These are phyloP conservation scores for Trichoderma sp. DNA, from an alignment of 2,329 filamentous ascomycete species.

Conservation along the genomic window DNA sequence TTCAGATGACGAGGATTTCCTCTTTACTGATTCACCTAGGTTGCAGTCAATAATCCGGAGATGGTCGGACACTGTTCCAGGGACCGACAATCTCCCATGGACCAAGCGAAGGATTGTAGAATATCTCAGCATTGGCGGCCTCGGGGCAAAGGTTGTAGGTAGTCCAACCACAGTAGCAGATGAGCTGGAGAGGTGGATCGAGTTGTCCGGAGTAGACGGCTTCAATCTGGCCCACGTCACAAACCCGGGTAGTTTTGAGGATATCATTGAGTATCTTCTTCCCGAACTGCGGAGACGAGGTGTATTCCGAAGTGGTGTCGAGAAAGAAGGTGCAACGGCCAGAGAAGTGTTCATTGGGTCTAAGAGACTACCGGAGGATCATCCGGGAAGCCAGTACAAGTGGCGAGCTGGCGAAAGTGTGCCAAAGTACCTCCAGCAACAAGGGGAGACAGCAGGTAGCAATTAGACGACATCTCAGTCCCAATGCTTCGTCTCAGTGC, in stretches of 20 bases:
- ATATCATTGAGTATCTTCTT: constrained; percentile 62
- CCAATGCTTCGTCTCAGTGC: not conserved
- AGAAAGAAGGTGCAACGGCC: constrained; percentile 24
- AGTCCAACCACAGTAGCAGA: constrained; percentile 47
- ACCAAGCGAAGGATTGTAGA: constrained; percentile 59
- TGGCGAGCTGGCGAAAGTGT: constrained; percentile 21
- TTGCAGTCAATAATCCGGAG: constrained; percentile 23
- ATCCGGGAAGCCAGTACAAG: constrained; percentile 23
- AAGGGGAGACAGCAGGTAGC: not conserved
- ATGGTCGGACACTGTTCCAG: constrained; percentile 25
- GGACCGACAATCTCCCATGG: constrained; percentile 41
- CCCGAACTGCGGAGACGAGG: constrained; percentile 55
- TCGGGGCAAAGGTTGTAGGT: constrained; percentile 51
- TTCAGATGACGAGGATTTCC: constrained; percentile 18
- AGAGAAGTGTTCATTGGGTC: constrained; percentile 25
- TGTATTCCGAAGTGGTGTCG: constrained; percentile 18
- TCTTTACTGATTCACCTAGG: constrained; percentile 1
- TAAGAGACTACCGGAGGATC: constrained; percentile 23
- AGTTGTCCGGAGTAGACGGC: constrained; percentile 36
- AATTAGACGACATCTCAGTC: not conserved
- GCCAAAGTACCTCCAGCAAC: not conserved
- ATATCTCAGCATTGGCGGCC: constrained; percentile 52
- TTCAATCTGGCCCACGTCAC: constrained; percentile 47
- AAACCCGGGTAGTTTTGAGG: constrained; percentile 57
- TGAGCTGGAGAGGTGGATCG: constrained; percentile 49